Conservation (phyloP, 164 flowering plant genomes). For the Cinnamomum chago region DNA sequence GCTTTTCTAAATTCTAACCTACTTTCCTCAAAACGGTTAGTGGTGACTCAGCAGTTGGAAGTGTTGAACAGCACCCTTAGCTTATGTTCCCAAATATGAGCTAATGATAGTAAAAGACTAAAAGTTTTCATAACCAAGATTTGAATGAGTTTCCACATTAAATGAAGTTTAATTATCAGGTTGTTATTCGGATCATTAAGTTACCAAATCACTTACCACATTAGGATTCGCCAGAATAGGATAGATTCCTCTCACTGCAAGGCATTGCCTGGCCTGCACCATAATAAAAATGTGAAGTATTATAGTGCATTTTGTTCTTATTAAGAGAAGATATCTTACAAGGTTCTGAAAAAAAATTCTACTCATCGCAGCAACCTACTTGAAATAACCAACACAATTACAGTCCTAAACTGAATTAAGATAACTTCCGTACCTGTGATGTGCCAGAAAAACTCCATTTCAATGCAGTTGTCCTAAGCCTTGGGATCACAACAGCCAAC, state of each 20-base stretch:
- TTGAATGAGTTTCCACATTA: background rate
- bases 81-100: background rate
- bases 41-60: no score
- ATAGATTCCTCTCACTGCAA: conserved; percentile 41
- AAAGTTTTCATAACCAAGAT: background rate
- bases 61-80: no score
- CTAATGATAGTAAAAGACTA: background rate
- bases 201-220: conserved; percentile 17
- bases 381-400: conserved; percentile 2
- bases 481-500: conserved; percentile 43
- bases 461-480: conserved; percentile 24
- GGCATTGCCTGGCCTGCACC: conserved; percentile 47
- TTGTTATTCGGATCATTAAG: background rate
- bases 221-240: conserved; percentile 41
- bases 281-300: background rate
- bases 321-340: background rate
- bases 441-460: conserved; percentile 43
- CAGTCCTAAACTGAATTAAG: conserved; percentile 1
- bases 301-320: background rate
- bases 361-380: background rate
- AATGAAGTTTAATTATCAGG: background rate
- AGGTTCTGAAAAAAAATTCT: background rate
- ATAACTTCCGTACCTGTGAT: conserved; percentile 27
- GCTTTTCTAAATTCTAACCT: no score
- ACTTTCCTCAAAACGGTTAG: no score